A percentile compares a stretch with the other conserved stretches of the same genome.
Conservation (phyloP, 2,329 filamentous ascomycete species). For the Lachnellula hyalina region DNA sequence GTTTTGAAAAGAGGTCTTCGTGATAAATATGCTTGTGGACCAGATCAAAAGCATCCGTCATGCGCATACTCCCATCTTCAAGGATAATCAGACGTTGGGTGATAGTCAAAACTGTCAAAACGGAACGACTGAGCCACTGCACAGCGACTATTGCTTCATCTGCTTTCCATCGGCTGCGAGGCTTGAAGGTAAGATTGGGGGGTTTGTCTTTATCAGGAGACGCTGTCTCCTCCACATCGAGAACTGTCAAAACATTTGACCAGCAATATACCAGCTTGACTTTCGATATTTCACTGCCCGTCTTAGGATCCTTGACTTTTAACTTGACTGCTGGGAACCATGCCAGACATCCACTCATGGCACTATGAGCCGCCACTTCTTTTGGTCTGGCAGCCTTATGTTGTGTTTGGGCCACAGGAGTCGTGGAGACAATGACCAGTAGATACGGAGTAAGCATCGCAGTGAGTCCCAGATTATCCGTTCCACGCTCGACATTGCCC, state of each 20-base stretch:
- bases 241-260: constrained; percentile 93
- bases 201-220: constrained; percentile 70
- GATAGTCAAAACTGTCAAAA: constrained; percentile 86
- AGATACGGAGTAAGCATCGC: constrained; percentile 95
- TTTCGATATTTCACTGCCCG: constrained; percentile 64
- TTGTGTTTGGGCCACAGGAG: constrained; percentile 91
- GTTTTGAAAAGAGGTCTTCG: constrained; percentile 80
- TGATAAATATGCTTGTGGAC: constrained; percentile 91
- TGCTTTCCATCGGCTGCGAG: constrained; percentile 84
- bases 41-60: constrained; percentile 92
- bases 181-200: constrained; percentile 70
- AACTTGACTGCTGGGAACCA: constrained; percentile 97
- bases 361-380: constrained; percentile 81
- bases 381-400: constrained; percentile 90
- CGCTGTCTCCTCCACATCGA: constrained; percentile 76
- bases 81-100: constrained; percentile 89
- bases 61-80: constrained; percentile 81
- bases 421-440: constrained; percentile 94
- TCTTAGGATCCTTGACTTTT: constrained; percentile 65
- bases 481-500: constrained; percentile 87
- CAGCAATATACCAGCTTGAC: constrained; percentile 95
- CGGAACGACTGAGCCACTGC: constrained; percentile 93
- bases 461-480: constrained; percentile 82
- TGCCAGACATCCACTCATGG: constrained; percentile 87
- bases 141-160: constrained; percentile 95